Conservation (phyloP, 108 stramenopile species). For the Pseudonitzschia delicatissima region DNA sequence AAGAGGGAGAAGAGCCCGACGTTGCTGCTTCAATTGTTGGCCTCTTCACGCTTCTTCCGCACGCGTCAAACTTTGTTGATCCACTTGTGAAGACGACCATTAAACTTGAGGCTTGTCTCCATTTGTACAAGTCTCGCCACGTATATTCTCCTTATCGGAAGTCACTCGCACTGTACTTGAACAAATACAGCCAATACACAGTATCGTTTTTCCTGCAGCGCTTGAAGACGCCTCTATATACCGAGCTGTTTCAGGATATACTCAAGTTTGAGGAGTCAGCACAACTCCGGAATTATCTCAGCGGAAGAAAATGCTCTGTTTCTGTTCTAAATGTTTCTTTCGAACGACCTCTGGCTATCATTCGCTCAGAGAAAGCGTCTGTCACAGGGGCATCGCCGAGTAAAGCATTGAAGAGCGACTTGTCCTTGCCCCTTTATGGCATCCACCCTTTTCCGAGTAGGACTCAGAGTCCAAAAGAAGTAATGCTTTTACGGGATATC, state of each 20-base stretch:
- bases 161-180: slow-evolving; percentile 76
- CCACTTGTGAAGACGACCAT: slow-evolving; percentile 73
- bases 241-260: slow-evolving; percentile 69
- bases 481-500: slow-evolving; percentile 39
- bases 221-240: slow-evolving; percentile 74
- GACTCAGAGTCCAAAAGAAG: slow-evolving; percentile 23
- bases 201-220: slow-evolving; percentile 79
- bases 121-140: slow-evolving; percentile 43
- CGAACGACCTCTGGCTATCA: slow-evolving; percentile 80
- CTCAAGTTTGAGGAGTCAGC: slow-evolving; percentile 51
- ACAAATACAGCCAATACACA: slow-evolving; percentile 64
- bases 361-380: slow-evolving; percentile 72
- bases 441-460: slow-evolving; percentile 14
- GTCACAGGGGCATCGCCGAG: slow-evolving; percentile 4
- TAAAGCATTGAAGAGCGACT: slow-evolving; percentile 11
- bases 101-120: slow-evolving; percentile 66
- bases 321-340: slow-evolving; percentile 78
- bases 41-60: slow-evolving; percentile 68
- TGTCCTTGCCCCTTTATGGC: slow-evolving; percentile 13
- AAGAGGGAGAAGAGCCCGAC: slow-evolving; percentile 64
- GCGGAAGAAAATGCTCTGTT: slow-evolving; percentile 55
- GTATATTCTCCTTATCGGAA: slow-evolving; percentile 60
- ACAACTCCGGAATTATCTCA: slow-evolving; percentile 55
- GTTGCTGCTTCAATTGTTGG: slow-evolving; percentile 77
- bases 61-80: slow-evolving; percentile 79